Evolutionary conservation across 371 early-diverging fungal genomes (phyloP).

Genomic region (Mucor piriformis): DNA sequence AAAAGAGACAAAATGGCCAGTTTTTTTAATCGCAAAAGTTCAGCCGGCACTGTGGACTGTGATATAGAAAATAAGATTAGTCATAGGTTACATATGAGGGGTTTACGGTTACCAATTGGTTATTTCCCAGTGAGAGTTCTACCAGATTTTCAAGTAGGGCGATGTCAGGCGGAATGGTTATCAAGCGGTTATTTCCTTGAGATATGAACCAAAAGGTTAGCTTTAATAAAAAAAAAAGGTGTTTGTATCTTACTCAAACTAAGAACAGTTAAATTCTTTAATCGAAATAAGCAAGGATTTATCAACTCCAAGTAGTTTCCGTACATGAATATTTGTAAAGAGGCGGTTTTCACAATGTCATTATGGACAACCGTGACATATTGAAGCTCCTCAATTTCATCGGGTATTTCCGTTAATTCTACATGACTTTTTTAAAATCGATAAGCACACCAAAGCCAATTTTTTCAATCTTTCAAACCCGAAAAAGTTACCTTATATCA

Average conservation of each 20-base stretch:
- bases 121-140: slow-evolving; percentile 63
- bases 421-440: slow-evolving; percentile 45
- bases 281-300: slow-evolving; percentile 45
- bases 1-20: slow-evolving; percentile 32
- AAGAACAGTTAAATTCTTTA: slow-evolving; percentile 58
- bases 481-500: slow-evolving; percentile 63
- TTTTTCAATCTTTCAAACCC: no score
- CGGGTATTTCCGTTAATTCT: slow-evolving; percentile 53
- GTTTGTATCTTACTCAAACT: slow-evolving; percentile 47
- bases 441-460: no score
- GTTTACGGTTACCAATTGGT: slow-evolving; percentile 43
- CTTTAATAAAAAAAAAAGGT: neutral
- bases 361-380: slow-evolving; percentile 55
- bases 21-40: slow-evolving; percentile 31
- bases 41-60: slow-evolving; percentile 40
- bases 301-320: slow-evolving; percentile 45
- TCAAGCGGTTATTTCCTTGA: slow-evolving; percentile 56
- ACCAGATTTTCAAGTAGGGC: slow-evolving; percentile 57
- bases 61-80: neutral
- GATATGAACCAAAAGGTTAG: neutral
- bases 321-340: slow-evolving; percentile 56
- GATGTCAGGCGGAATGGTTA: slow-evolving; percentile 56
- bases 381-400: slow-evolving; percentile 54
- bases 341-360: slow-evolving; percentile 47
- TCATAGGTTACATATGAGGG: neutral